Evolutionary conservation across 306 rosid genomes (phyloP), one percentile per base, ranked within the genome.

Genomic region (Lathyrus sativus): DNA sequence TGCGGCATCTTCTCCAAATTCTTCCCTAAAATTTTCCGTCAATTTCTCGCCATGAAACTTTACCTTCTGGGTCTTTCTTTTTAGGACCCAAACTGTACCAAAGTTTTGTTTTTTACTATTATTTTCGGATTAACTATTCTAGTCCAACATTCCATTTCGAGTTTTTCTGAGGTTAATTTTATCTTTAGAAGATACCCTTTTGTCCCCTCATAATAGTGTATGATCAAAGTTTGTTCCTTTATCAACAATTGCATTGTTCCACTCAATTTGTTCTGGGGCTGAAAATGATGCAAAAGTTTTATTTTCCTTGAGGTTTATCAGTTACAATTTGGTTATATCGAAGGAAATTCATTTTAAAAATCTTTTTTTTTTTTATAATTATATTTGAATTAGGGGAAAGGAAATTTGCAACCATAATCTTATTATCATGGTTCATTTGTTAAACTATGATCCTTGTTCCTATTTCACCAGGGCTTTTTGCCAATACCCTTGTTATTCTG

Each of bases 361-460:
- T 66, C 51, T 67, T 43, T 42, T 7, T 49, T 42, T 7, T 49
- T 15, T 7, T 49, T n/a, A n/a, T n/a, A n/a, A 17, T 15, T 15
- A 2, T 49, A 14, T 48, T 15, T 15, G 9, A 7, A 7, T 49
- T 49, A 14, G 7, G 22, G 18, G 19, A 42, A 75, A 44, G 80
- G 62, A 49, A 50, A 51, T 72, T 72, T n/a, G 53, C 33, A 9
- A 17, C 46, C 61, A 50, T 15, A n/a, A 35, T 45, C 55, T 39
- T 70, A 13, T 28, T 58, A 8, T 14, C 61, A 82, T 82, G 86
- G 73, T 75, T 61, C 61, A 14, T 70, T 42, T 70, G 72, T 17
- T 78, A 44, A 65, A 71, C 70, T 72, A 12, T 57, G 76, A 76
- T 58, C 67, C 76, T 15, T 46, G 74, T 60, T 63, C 79, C 15